Evolutionary conservation across 345 rosid genomes (phyloP), one percentile per base, ranked within the genome.

Genomic region (Dimocarpus longan): DNA sequence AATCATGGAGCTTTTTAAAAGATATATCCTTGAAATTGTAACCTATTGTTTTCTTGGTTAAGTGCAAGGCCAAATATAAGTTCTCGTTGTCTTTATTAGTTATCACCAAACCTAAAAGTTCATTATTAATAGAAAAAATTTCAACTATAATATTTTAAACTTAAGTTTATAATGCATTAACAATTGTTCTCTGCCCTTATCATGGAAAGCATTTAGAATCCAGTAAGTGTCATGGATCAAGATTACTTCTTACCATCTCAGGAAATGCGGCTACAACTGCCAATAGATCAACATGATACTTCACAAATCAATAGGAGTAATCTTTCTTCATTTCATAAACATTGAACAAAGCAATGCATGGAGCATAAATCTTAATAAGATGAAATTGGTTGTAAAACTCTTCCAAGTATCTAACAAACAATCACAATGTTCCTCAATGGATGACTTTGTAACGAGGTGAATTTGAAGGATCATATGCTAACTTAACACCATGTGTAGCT

Each of bases 391-490:
- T 85, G 6, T 76, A 11, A 5, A 2, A 76, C 40, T 80, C 85
- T 0, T 85, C 82, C 3, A 87, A 62, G 73, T 71, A 83, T 43
- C 85, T 70, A 85, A 71, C 4, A 5, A 19, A 32, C 63, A 39
- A 1, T 3, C 16, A 15, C 21, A 74, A 8, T 40, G 2, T 28
- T 70, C 24, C 69, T 52, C 13, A 84, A 56, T 79, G 76, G 52
- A 88, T 50, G 24, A 87, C 88, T 74, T 81, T 85, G 54, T 86
- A 86, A 46, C 75, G 59, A 21, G 24, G 57, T 4, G 90, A 86
- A 72, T 69, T 83, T 7, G 60, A 73, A 39, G 89, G 90, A 85
- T 88, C 90, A 59, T 85, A 87, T 22, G 90, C 89, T 57, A 89
- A 66, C 76, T 68, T 50, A 64, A 79, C 66, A 12, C 84, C 75